phyloP scores from a whole-genome alignment of 805 yeast species.

The Cyberlindnera xylosilytica region DNA sequence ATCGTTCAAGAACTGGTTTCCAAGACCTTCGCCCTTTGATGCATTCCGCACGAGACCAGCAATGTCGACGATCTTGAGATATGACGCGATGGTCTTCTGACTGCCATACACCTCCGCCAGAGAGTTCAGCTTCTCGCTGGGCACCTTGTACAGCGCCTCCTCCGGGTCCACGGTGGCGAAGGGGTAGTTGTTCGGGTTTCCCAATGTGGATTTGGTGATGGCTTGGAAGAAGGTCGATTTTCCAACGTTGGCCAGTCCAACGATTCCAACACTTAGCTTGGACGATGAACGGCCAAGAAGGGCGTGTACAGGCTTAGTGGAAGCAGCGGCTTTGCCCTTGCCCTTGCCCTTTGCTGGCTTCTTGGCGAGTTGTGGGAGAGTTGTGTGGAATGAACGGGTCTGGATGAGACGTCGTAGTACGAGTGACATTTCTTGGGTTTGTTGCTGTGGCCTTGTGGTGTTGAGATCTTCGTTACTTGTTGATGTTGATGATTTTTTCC shows the following conservation, averaged over 20 bases:
- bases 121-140: slow-evolving; percentile 56
- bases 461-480: not conserved
- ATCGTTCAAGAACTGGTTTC: slow-evolving; percentile 75
- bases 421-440: not conserved
- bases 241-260: slow-evolving; percentile 80
- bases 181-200: slow-evolving; percentile 76
- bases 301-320: slow-evolving; percentile 10
- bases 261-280: slow-evolving; percentile 52
- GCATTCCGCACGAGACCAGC: slow-evolving; percentile 85
- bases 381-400: slow-evolving; percentile 1
- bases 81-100: slow-evolving; percentile 63
- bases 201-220: slow-evolving; percentile 66
- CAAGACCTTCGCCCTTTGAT: slow-evolving; percentile 79
- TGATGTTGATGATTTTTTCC: not conserved
- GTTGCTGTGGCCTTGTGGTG: not conserved
- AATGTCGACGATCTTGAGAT: slow-evolving; percentile 69
- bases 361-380: slow-evolving; percentile 14
- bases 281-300: slow-evolving; percentile 28
- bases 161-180: slow-evolving; percentile 80
- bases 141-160: slow-evolving; percentile 71
- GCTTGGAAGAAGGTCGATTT: slow-evolving; percentile 81
- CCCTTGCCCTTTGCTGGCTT: slow-evolving; percentile 12
- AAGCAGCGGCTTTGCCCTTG: not conserved
- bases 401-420: not conserved
- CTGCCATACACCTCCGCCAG: slow-evolving; percentile 56